A percentile compares a stretch with the other conserved stretches of the same genome.
phyloP scores from a whole-genome alignment of 805 yeast genomes.

The Novakomyces olei region DNA sequence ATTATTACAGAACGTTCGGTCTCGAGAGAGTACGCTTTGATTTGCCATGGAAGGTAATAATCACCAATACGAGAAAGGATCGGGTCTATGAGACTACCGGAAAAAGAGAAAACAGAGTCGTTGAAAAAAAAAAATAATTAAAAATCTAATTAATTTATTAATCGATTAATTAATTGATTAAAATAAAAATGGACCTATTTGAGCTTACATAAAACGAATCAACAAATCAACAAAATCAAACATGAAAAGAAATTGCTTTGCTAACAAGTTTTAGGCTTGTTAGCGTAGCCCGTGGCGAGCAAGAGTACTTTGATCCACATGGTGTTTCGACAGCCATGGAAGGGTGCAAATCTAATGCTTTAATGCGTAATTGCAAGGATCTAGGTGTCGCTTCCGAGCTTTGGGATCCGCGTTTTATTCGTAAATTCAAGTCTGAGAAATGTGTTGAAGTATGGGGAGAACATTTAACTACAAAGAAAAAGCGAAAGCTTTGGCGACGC shows the following conservation, averaged over 20 bases:
- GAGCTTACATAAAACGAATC: too few relatives aligned
- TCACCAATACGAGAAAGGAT: too few relatives aligned
- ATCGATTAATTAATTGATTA: too few relatives aligned
- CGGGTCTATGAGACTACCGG: too few relatives aligned
- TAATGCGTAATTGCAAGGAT: slow-evolving; percentile 96
- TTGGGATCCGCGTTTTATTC: slow-evolving; percentile 89
- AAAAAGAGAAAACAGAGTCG: too few relatives aligned
- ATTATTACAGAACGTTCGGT: slow-evolving; percentile 49
- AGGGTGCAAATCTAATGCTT: slow-evolving; percentile 88
- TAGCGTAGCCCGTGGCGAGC: slow-evolving; percentile 87
- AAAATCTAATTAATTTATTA: too few relatives aligned
- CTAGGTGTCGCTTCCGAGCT: slow-evolving; percentile 88
- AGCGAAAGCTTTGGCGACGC: slow-evolving; percentile 72
- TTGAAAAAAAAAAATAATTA: too few relatives aligned
- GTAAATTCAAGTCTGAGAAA: slow-evolving; percentile 34
- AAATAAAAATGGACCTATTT: too few relatives aligned
- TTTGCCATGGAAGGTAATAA: slow-evolving; percentile 74
- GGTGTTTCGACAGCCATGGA: slow-evolving; percentile 90
- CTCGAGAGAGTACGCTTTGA: slow-evolving; percentile 73
- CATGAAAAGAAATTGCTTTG: too few relatives aligned
- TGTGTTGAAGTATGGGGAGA: slow-evolving; percentile 77
- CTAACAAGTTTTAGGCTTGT: too few relatives aligned
- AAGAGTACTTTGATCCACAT: slow-evolving; percentile 65
- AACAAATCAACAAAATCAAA: too few relatives aligned
- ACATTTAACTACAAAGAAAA: slow-evolving; percentile 56